Percentiles rank a stretch among this genome's conserved stretches.
phyloP scores from a whole-genome alignment of 805 yeast species.

The Pachysolen tannophilus region DNA sequence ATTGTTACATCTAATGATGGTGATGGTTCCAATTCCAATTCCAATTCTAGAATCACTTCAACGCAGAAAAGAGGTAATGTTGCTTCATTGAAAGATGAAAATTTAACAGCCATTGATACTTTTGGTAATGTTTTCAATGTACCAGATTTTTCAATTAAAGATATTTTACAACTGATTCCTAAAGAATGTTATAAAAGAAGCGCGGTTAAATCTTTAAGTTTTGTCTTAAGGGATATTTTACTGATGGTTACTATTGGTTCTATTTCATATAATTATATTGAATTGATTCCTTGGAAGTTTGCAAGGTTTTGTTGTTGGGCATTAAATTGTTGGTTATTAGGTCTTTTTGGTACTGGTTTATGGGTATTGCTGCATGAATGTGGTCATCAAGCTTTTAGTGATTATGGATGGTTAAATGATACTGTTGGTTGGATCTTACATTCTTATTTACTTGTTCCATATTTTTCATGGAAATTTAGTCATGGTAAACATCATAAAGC shows the following conservation, averaged over 20 bases:
- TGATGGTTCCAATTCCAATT: neutral
- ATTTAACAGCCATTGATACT: slow-evolving; percentile 45
- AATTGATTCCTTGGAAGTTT: slow-evolving; percentile 31
- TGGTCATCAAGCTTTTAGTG: slow-evolving; percentile 83
- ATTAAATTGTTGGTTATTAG: slow-evolving; percentile 43
- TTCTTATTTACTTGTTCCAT: slow-evolving; percentile 73
- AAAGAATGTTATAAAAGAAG: slow-evolving; percentile 65
- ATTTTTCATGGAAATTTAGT: slow-evolving; percentile 78
- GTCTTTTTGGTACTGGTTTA: slow-evolving; percentile 66
- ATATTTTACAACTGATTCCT: slow-evolving; percentile 66
- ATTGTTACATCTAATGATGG: slow-evolving; percentile 21
- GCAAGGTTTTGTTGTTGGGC: slow-evolving; percentile 54
- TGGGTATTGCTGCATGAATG: slow-evolving; percentile 92
- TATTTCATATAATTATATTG: slow-evolving; percentile 47
- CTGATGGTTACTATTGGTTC: slow-evolving; percentile 41
- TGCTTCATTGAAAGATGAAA: slow-evolving; percentile 26
- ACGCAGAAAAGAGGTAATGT: slow-evolving; percentile 33
- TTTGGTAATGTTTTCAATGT: slow-evolving; percentile 61
- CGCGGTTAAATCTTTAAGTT: slow-evolving; percentile 43
- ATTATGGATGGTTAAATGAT: slow-evolving; percentile 66
- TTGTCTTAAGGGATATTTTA: slow-evolving; percentile 60
- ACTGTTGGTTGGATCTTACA: slow-evolving; percentile 79
- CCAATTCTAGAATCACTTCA: slow-evolving; percentile 10
- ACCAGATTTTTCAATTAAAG: slow-evolving; percentile 73
- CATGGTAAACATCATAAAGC: slow-evolving; percentile 90